Conservation (phyloP, 106 monocot genomes). For the Dioscorea alata region DNA sequence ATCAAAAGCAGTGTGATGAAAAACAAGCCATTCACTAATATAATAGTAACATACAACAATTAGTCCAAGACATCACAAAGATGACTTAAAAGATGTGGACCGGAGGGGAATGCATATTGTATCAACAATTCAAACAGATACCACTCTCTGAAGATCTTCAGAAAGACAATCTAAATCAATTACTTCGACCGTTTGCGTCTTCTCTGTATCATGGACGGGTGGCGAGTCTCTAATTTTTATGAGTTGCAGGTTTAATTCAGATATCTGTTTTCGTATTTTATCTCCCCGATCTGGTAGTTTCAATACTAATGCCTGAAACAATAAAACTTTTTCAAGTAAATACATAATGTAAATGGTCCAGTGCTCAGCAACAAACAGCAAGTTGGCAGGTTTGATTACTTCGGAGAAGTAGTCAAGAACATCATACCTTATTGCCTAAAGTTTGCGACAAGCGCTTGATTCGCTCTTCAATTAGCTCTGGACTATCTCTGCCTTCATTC, state of each 20-base stretch:
- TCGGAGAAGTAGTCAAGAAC: neutral
- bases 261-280: conserved; percentile 49
- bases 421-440: conserved; percentile 44
- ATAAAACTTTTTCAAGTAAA: neutral
- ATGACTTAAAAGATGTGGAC: neutral
- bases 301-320: conserved; percentile 50
- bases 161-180: conserved; percentile 56
- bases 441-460: conserved; percentile 60
- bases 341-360: neutral
- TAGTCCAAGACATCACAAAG: neutral
- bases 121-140: conserved; percentile 7
- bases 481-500: conserved; percentile 20
- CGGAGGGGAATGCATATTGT: neutral
- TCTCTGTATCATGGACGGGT: neutral
- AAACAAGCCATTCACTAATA: too few species aligned
- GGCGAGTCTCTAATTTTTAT: conserved; percentile 5
- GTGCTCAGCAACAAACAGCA: neutral
- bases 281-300: conserved; percentile 66
- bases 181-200: conserved; percentile 19
- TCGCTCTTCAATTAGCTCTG: conserved; percentile 49
- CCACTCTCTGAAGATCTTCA: conserved; percentile 23
- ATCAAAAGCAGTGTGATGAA: too few species aligned
- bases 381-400: neutral
- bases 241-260: conserved; percentile 44
- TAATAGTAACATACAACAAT: neutral